Base-by-base conservation (phyloP, 805 yeast genomes). In the Maudiozyma pseudohumilis region DNA sequence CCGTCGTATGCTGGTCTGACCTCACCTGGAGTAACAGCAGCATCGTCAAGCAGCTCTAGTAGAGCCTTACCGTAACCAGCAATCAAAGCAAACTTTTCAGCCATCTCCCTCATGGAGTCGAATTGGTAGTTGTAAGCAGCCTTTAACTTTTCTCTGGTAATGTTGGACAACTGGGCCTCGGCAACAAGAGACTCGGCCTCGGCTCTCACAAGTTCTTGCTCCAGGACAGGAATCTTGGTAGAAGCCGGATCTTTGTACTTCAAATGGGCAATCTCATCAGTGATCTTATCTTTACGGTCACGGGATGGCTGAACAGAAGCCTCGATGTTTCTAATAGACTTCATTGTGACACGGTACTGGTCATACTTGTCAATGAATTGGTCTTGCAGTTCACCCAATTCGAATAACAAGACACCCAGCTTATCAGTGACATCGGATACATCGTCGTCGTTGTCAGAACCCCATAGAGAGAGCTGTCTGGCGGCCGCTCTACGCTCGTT, bases 141-240 rank as follows among this genome's bases (percentile, higher is more conserved):
- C 80, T 92, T 92, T 62, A 89, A 74, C 72, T 88, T 88, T 70
- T 88, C 96, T 68, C 98, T 84, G 55, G 97, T 89, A 67, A 92
- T 89, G 72, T 89, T 89, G 46, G 96, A 85, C 61, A 89, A 77
- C 72, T 89, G 98, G 42, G 97, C 97, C 72, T 89, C 98, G 43
- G 98, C 98, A 55, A 89, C 98, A 54, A 89, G 77, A 36, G 96
- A 86, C 70, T 92, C 97, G 49, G 97, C 97, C 73, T 89, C 98
- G 36, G 97, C 96, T 68, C 98, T 80, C 50, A 92, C 97, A 62
- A 92, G 76, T 69, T 92, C 97, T 71, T 92, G 97, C 74, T 89
- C 98, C 64, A 89, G 77, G 39, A 88, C 89, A 48, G 84, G 79
- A 50, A 89, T 83, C 74, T 89, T 89, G 63, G 96, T 94, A 39